Conservation (phyloP, 2,329 filamentous ascomycete species). For the Chalaropsis thielavioides region DNA sequence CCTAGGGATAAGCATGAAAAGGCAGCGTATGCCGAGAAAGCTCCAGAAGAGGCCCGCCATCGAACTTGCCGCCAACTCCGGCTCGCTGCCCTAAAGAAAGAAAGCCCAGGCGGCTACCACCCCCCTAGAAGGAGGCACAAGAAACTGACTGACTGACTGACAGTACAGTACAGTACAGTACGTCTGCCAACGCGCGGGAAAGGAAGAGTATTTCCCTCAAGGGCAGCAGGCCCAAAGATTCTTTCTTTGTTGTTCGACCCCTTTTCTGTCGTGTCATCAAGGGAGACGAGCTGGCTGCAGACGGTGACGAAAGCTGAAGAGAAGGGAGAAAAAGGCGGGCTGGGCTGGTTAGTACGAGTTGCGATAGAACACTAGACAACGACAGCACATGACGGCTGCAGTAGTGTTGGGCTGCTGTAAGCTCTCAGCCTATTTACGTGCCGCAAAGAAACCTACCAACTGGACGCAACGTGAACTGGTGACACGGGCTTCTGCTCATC, state of each 20-base stretch:
- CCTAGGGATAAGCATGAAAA: background rate
- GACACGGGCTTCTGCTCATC: background rate
- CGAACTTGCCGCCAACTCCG: background rate
- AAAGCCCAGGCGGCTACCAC: no score
- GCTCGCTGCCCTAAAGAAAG: background rate
- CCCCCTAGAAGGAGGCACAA: no score
- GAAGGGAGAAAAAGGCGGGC: background rate
- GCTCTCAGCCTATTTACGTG: background rate
- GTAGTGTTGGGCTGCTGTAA: no score
- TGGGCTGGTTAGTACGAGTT: no score
- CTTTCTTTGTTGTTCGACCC: background rate
- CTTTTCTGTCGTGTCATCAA: constrained; percentile 1
- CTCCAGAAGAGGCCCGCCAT: no score
- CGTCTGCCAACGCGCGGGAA: background rate
- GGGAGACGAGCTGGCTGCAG: background rate
- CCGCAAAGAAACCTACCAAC: background rate
- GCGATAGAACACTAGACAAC: background rate
- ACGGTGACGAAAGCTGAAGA: background rate
- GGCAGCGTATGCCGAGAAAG: background rate
- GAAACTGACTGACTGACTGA: background rate
- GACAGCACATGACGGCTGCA: no score
- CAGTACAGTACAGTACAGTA: no score
- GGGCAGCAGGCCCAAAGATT: background rate
- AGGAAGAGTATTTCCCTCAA: background rate
- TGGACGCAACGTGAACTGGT: background rate